A percentile compares a stretch with the other conserved stretches of the same genome.
These are phyloP conservation scores for Drechmeria coniospora DNA, from an alignment of 2,329 filamentous ascomycete species.

Conservation along the genomic window DNA sequence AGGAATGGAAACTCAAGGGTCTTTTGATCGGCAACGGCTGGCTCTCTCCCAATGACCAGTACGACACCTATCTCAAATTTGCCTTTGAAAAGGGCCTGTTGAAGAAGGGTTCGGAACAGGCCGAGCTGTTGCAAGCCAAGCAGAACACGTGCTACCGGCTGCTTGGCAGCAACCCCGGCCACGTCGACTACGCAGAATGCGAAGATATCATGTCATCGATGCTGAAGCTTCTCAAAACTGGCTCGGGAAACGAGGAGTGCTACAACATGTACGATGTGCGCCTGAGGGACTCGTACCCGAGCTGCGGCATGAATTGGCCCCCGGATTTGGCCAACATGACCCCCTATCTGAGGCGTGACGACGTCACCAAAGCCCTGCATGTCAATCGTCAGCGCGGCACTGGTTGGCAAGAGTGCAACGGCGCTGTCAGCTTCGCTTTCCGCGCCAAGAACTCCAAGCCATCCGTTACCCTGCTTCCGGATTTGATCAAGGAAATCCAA, in stretches of 20 bases:
- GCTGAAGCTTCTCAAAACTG: conserved; percentile 46
- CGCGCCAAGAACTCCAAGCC: conserved; percentile 54
- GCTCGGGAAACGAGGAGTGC: conserved; percentile 44
- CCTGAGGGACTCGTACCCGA: conserved; percentile 61
- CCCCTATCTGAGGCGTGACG: conserved; percentile 69
- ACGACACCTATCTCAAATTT: conserved; percentile 70
- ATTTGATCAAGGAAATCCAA: conserved; percentile 59
- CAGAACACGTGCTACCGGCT: conserved; percentile 54
- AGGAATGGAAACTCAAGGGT: conserved; percentile 62
- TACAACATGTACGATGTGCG: conserved; percentile 97
- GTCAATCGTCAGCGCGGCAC: conserved; percentile 67
- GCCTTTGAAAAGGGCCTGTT: conserved; percentile 65
- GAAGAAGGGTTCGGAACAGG: conserved; percentile 45
- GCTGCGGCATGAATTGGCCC: conserved; percentile 97
- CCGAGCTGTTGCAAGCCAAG: conserved; percentile 51
- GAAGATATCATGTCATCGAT: conserved; percentile 64
- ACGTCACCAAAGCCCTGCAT: conserved; percentile 68
- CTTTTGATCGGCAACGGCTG: conserved; percentile 94
- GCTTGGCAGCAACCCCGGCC: conserved; percentile 26
- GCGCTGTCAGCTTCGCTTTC: conserved; percentile 61
- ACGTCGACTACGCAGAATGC: conserved; percentile 56
- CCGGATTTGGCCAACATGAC: conserved; percentile 65
- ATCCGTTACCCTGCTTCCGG: conserved; percentile 59
- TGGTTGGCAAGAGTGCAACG: conserved; percentile 85
- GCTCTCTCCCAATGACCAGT: conserved; percentile 85